Evolutionary conservation across 192 early-diverging fungal genomes (phyloP).

Genomic region (Mortierella alpina): DNA sequence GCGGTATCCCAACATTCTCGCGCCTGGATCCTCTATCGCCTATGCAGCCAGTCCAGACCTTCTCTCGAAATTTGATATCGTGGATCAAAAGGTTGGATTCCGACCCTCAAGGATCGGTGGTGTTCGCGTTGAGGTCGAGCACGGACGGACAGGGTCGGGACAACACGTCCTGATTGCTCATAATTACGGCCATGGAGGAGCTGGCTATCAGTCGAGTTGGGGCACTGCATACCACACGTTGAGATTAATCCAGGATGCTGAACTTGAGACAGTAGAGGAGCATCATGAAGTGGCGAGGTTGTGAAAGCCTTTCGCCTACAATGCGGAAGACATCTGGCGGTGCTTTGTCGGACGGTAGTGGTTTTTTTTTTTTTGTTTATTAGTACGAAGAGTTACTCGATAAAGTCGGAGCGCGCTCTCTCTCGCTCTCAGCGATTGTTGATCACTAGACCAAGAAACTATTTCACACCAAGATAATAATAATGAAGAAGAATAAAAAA

Average conservation of each 20-base stretch:
- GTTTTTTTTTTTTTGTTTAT: conserved; percentile 4
- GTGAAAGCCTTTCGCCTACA: not conserved
- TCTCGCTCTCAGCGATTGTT: conserved; percentile 33
- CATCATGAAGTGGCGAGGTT: conserved; percentile 4
- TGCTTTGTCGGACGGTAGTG: no score
- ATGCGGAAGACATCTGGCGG: no score
- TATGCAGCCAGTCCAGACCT: conserved; percentile 22
- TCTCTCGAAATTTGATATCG: conserved; percentile 45
- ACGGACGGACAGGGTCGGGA: conserved; percentile 36
- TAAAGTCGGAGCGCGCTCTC: not conserved
- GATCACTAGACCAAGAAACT: conserved; percentile 48
- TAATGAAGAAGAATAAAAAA: conserved; percentile 4
- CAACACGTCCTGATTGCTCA: conserved; percentile 61
- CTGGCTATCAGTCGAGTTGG: conserved; percentile 74
- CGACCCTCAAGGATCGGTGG: conserved; percentile 62
- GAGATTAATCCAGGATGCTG: conserved; percentile 47
- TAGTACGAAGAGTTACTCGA: not conserved
- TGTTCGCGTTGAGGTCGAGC: conserved; percentile 66
- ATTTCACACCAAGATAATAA: not conserved
- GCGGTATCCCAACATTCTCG: conserved; percentile 57
- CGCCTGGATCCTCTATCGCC: conserved; percentile 47
- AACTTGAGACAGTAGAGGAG: not conserved
- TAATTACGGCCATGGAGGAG: conserved; percentile 73
- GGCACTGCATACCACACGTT: conserved; percentile 57
- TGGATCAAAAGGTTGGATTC: conserved; percentile 65